Percentiles rank a stretch among this genome's conserved stretches.
Evolutionary conservation across 176 grass and related monocot genomes (phyloP).

Genomic region (Triticum dicoccoides): DNA sequence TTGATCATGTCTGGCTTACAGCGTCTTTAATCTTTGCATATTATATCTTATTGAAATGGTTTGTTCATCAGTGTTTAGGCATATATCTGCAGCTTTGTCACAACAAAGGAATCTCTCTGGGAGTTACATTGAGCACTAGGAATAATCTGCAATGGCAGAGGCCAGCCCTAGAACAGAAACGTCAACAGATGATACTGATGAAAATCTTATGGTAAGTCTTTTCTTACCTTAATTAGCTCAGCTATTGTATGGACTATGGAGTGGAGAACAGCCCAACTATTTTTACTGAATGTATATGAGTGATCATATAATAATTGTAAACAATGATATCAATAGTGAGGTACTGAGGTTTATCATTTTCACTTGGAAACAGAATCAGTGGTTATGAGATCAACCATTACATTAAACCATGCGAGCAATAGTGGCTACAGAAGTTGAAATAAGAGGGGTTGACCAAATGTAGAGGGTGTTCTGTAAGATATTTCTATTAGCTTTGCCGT

Average conservation of each 20-base stretch:
- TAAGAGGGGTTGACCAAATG: neutral
- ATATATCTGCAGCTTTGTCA: conserved; percentile 14
- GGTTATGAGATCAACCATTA: neutral
- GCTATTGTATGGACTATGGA: conserved; percentile 19
- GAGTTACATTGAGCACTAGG: conserved; percentile 21
- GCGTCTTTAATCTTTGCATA: neutral
- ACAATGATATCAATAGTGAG: neutral
- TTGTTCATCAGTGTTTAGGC: conserved; percentile 10
- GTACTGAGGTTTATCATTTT: neutral
- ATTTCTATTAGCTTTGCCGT: neutral
- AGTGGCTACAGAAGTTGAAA: neutral
- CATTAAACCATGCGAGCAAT: conserved; percentile 3
- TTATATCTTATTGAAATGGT: conserved; percentile 14
- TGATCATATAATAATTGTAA: neutral
- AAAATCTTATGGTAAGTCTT: conserved; percentile 51
- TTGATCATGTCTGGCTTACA: conserved; percentile 9
- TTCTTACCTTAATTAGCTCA: neutral
- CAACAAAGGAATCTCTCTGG: conserved; percentile 17
- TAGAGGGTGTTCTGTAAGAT: conserved; percentile 1
- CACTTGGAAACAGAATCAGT: conserved; percentile 11
- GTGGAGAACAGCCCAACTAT: neutral
- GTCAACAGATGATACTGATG: conserved; percentile 88
- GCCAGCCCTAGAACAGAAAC: conserved; percentile 87
- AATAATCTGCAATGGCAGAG: conserved; percentile 77
- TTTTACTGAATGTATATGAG: neutral